These are phyloP conservation scores for Leccinum incarnatum DNA, from an alignment of 768 basidiomycete genomes.

Conservation along the genomic window DNA sequence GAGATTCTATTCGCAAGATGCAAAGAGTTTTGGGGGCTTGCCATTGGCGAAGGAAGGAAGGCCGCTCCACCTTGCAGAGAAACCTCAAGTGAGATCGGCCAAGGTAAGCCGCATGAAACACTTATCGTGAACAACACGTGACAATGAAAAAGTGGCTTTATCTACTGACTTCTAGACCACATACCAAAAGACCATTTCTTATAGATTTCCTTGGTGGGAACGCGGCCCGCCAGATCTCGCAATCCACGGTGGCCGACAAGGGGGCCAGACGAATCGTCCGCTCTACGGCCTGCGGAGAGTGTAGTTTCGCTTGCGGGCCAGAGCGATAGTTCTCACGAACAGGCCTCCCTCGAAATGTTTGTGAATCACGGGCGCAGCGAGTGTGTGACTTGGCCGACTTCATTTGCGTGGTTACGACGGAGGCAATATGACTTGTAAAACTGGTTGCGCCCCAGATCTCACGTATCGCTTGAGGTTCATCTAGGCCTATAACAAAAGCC, in stretches of 20 bases:
- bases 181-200: background rate
- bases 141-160: background rate
- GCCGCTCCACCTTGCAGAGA: background rate
- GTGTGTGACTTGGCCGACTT: background rate
- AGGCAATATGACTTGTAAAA: background rate
- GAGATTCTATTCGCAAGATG: slow-evolving; percentile 1
- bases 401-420: background rate
- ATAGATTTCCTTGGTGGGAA: background rate
- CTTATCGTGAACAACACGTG: background rate
- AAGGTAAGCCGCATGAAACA: background rate
- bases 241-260: background rate
- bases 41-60: slow-evolving; percentile 3
- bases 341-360: background rate
- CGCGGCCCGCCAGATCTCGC: background rate
- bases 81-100: background rate
- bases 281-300: background rate
- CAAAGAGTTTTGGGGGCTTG: background rate
- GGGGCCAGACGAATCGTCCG: background rate
- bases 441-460: background rate
- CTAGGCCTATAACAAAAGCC: background rate
- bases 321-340: background rate
- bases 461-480: background rate
- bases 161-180: background rate
- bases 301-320: background rate
- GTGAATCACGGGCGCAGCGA: background rate